These are phyloP conservation scores for Alloascoidea hylecoeti DNA, from an alignment of 805 yeast genomes.

Conservation along the genomic window DNA sequence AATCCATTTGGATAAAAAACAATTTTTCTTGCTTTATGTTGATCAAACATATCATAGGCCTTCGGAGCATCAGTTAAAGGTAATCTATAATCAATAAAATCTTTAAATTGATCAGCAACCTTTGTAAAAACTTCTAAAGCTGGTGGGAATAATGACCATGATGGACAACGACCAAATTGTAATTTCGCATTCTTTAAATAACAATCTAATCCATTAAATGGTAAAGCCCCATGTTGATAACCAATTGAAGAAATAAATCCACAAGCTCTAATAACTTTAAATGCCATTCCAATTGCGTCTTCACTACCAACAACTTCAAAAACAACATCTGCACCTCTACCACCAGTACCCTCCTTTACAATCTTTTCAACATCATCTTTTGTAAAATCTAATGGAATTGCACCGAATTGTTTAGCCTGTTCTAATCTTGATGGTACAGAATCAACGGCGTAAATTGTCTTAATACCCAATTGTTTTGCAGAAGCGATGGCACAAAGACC, in stretches of 20 bases:
- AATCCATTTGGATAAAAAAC: constrained; percentile 28
- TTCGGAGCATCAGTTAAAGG: constrained; percentile 28
- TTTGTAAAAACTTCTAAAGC: constrained; percentile 31
- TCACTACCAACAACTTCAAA: constrained; percentile 47
- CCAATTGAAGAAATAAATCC: constrained; percentile 48
- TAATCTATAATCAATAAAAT: constrained; percentile 34
- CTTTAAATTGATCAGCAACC: constrained; percentile 28
- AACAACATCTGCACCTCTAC: constrained; percentile 44
- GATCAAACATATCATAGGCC: constrained; percentile 37
- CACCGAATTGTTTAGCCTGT: constrained; percentile 32
- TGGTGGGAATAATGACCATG: constrained; percentile 39
- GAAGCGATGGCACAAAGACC: constrained; percentile 37
- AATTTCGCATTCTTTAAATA: constrained; percentile 40
- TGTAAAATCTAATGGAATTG: constrained; percentile 29
- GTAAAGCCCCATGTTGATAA: constrained; percentile 42
- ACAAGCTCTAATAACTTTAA: constrained; percentile 37
- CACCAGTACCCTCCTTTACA: constrained; percentile 22
- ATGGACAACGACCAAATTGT: constrained; percentile 53
- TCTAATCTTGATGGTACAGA: constrained; percentile 30
- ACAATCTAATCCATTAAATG: constrained; percentile 42
- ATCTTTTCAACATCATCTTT: constrained; percentile 22
- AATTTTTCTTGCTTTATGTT: constrained; percentile 39
- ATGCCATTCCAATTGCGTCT: constrained; percentile 34
- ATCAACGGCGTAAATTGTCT: constrained; percentile 31
- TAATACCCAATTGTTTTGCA: constrained; percentile 28